These are phyloP conservation scores for Septoria linicola DNA, from an alignment of 2,329 filamentous ascomycete species.

Conservation along the genomic window DNA sequence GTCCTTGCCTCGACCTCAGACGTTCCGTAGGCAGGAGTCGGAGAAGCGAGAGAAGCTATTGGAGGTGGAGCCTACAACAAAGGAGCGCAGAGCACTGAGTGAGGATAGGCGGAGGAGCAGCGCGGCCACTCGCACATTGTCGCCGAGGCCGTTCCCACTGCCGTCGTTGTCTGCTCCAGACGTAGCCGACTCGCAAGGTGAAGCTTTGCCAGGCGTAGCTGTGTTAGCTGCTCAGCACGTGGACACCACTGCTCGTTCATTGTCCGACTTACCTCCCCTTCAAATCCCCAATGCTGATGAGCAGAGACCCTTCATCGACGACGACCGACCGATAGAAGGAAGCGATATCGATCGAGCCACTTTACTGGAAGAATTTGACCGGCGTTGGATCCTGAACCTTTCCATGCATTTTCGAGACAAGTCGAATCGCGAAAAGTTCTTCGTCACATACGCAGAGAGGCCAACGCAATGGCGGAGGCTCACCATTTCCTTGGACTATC, in stretches of 20 bases:
- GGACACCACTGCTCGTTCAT: constrained; percentile 16
- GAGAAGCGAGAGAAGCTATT: constrained; percentile 73
- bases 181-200: constrained; percentile 18
- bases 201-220: constrained; percentile 1
- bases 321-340: constrained; percentile 37
- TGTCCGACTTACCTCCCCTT: constrained; percentile 26
- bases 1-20: constrained; percentile 71
- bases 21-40: constrained; percentile 79
- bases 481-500: constrained; percentile 92
- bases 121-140: constrained; percentile 45
- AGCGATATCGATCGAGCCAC: constrained; percentile 55
- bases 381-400: constrained; percentile 85
- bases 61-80: constrained; percentile 61
- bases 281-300: constrained; percentile 25
- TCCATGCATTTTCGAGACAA: constrained; percentile 98
- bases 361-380: constrained; percentile 79
- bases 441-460: constrained; percentile 85
- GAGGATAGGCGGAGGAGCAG: constrained; percentile 51
- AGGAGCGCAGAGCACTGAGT: constrained; percentile 71
- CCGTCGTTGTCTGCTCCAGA: constrained; percentile 44
- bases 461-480: constrained; percentile 80
- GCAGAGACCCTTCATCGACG: constrained; percentile 16
- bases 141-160: constrained; percentile 40
- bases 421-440: constrained; percentile 94
- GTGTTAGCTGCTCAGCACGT: constrained; percentile 4